Evolutionary conservation across 2,329 filamentous ascomycete genomes (phyloP).

Genomic region (Claviceps monticola): DNA sequence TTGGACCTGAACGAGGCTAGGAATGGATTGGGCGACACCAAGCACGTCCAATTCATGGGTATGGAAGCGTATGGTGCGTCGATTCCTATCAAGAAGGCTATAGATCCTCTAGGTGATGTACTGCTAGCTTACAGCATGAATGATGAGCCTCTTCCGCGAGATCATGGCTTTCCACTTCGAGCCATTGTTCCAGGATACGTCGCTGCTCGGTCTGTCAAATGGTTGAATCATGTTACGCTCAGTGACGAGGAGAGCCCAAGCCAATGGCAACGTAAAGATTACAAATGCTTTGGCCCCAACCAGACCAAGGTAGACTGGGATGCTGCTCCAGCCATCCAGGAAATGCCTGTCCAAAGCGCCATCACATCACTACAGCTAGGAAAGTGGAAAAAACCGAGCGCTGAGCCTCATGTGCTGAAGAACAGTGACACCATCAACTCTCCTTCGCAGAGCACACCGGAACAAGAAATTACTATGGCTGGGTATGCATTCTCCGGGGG

Average conservation of each 20-base stretch:
- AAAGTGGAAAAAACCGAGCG: constrained; percentile 15
- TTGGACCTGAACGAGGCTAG: constrained; percentile 27
- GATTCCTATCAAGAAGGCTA: constrained; percentile 43
- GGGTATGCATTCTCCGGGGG: constrained; percentile 59
- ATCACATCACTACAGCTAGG: constrained; percentile 39
- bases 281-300: constrained; percentile 56
- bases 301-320: constrained; percentile 48
- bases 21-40: constrained; percentile 22
- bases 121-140: constrained; percentile 57
- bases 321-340: constrained; percentile 48
- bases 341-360: constrained; percentile 54
- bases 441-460: constrained; percentile 4
- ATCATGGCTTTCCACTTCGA: constrained; percentile 53
- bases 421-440: neutral
- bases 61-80: constrained; percentile 48
- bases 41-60: constrained; percentile 44
- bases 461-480: constrained; percentile 27
- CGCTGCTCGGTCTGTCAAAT: constrained; percentile 55
- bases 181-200: constrained; percentile 51
- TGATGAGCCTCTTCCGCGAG: constrained; percentile 43
- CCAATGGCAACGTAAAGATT: constrained; percentile 53
- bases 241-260: constrained; percentile 52
- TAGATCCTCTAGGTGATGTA: constrained; percentile 49
- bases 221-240: constrained; percentile 49
- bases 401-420: neutral